Evolutionary conservation across 768 basidiomycete species (phyloP), one percentile per base, ranked within the genome.

Genomic region (Holtermannia corniformis): DNA sequence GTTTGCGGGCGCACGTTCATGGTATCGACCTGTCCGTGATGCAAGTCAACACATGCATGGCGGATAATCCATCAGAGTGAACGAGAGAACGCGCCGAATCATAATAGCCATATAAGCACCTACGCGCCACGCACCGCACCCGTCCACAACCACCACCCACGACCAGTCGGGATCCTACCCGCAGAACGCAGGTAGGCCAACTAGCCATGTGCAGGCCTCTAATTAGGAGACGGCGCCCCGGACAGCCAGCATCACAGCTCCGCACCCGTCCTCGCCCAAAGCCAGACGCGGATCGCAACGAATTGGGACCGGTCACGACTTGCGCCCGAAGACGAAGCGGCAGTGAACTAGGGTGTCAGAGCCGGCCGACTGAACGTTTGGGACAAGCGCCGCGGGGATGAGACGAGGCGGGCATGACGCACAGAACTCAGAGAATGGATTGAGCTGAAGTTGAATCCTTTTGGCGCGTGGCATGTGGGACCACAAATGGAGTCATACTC

Each of bases 381-480:
- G n/a, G n/a, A n/a, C n/a, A n/a, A n/a, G n/a, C n/a, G n/a, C n/a
- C n/a, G n/a, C n/a, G n/a, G n/a, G n/a, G n/a, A n/a, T n/a, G n/a
- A n/a, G n/a, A n/a, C n/a, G n/a, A n/a, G 22, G 32, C 20, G 45
- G 32, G 57, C 54, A 44, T 54, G 52, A 26, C 44, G 49, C 52
- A 49, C 46, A 52, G 51, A 44, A 52, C 22, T 68, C 66, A 68
- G 66, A 68, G 66, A 68, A 68, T 67, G 66, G 66, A 68, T 68
- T 68, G 61, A 68, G 66, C 66, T 68, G 60, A 68, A 63, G 62
- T 68, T 65, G 56, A 68, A 68, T 68, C 66, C 61, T 65, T 41
- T 60, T 56, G 49, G 55, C 37, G 41, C 28, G 20, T 25, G 40
- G 27, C 21, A 26, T 52, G 24, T 14, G n/a, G 14, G 41, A 44